Conservation (phyloP, 2,329 filamentous ascomycete species). For the Geosmithia morbida region DNA sequence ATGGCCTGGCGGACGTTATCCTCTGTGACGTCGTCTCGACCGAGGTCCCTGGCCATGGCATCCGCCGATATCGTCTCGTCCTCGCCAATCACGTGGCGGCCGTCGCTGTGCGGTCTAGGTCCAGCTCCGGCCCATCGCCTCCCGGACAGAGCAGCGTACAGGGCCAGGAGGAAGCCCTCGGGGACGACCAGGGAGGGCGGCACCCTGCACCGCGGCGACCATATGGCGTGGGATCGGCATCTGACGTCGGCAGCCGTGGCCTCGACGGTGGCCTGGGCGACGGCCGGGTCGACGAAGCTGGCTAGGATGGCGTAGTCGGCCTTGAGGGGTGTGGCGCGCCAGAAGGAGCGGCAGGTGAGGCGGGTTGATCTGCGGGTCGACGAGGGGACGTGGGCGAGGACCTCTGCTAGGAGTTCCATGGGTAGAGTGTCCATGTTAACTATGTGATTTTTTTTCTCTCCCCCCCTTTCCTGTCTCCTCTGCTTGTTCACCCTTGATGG, state of each 20-base stretch:
- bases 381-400: constrained; percentile 11
- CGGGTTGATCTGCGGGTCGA: constrained; percentile 11
- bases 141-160: constrained; percentile 13
- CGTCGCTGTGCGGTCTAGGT: too few species aligned
- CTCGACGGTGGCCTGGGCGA: constrained; percentile 10
- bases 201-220: constrained; percentile 19
- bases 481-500: too few species aligned
- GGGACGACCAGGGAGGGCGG: constrained; percentile 13
- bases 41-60: constrained; percentile 5
- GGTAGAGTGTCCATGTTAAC: constrained; percentile 15
- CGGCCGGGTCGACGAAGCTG: constrained; percentile 13
- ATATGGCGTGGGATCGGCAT: constrained; percentile 12
- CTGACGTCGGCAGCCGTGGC: constrained; percentile 8
- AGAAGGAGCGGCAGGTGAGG: constrained; percentile 17
- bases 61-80: neutral
- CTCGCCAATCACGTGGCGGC: too few species aligned
- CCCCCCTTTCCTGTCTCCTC: too few species aligned
- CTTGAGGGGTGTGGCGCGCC: constrained; percentile 11
- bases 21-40: constrained; percentile 9
- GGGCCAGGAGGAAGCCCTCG: constrained; percentile 16
- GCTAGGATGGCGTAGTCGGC: constrained; percentile 12
- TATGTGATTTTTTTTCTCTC: neutral
- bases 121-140: constrained; percentile 6
- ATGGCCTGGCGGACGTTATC: constrained; percentile 10
- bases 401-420: constrained; percentile 13